Percentiles rank a stretch among this genome's conserved stretches.
Evolutionary conservation across 2,329 filamentous ascomycete species (phyloP).

Genomic region (Pezizomycotina sp.): DNA sequence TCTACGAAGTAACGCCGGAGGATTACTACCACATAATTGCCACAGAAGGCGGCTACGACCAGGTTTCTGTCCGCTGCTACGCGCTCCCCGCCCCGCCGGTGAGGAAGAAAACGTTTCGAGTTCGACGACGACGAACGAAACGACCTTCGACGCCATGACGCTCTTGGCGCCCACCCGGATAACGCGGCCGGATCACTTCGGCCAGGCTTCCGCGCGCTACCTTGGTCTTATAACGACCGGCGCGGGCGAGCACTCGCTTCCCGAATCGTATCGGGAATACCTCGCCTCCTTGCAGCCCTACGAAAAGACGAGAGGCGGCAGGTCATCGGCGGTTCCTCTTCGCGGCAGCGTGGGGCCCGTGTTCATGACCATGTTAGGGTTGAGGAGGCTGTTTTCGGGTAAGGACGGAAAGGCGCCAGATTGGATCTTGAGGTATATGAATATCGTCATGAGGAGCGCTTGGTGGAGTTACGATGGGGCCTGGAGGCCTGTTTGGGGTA

Average conservation of each 20-base stretch:
- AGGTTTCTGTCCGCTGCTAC: constrained; percentile 65
- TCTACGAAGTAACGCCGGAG: constrained; percentile 74
- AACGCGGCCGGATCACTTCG: constrained; percentile 49
- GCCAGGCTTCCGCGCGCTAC: constrained; percentile 72
- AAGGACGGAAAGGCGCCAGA: constrained; percentile 49
- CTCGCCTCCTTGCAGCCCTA: constrained; percentile 55
- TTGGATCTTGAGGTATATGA: constrained; percentile 45
- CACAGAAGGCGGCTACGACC: constrained; percentile 81
- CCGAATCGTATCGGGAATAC: constrained; percentile 59
- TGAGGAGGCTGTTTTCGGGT: constrained; percentile 40
- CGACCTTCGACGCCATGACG: constrained; percentile 61
- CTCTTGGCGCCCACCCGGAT: constrained; percentile 48
- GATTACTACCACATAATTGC: constrained; percentile 79
- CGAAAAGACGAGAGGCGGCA: constrained; percentile 50
- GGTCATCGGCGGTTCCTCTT: constrained; percentile 30
- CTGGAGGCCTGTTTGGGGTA: constrained; percentile 57
- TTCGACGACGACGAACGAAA: constrained; percentile 36
- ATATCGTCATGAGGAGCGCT: constrained; percentile 38
- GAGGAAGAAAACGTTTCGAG: constrained; percentile 29
- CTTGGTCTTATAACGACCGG: constrained; percentile 64
- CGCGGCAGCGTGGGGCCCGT: constrained; percentile 53
- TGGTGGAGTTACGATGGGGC: constrained; percentile 50
- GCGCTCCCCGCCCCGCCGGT: constrained; percentile 49
- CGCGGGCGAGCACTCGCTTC: constrained; percentile 63
- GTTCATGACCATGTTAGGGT: constrained; percentile 38